Conservation (phyloP, 805 yeast species). For the Spathaspora passalidarum region DNA sequence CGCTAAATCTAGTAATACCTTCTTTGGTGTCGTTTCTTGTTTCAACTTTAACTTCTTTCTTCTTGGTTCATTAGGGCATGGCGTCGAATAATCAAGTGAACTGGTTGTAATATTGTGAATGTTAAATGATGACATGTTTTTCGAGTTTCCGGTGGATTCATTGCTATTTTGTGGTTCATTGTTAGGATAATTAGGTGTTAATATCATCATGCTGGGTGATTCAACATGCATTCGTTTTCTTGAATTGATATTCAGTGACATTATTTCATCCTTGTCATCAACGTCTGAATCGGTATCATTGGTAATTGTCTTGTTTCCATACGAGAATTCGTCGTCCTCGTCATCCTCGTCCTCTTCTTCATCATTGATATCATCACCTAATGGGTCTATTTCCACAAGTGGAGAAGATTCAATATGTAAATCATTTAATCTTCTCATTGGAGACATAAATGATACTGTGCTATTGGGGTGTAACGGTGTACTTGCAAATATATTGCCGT, state of each 20-base stretch:
- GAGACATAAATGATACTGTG: constrained; percentile 26
- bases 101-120: constrained; percentile 22
- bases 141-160: constrained; percentile 13
- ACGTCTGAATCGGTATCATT: constrained; percentile 17
- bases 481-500: constrained; percentile 8
- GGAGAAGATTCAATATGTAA: constrained; percentile 24
- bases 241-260: constrained; percentile 3
- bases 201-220: constrained; percentile 3
- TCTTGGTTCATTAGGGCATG: constrained; percentile 40
- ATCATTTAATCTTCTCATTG: constrained; percentile 32
- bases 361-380: constrained; percentile 6
- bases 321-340: constrained; percentile 12
- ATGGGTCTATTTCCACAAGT: neutral
- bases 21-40: constrained; percentile 17
- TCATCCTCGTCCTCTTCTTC: constrained; percentile 12
- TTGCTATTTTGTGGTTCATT: constrained; percentile 12
- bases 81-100: constrained; percentile 31
- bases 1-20: constrained; percentile 28
- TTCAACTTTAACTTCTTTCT: constrained; percentile 34
- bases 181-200: constrained; percentile 11
- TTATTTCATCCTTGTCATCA: constrained; percentile 9
- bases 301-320: constrained; percentile 28
- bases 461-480: constrained; percentile 14
- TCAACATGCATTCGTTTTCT: constrained; percentile 8
- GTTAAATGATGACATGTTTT: constrained; percentile 8